Evolutionary conservation across 306 rosid species (phyloP).

Genomic region (Arachis hypogaea): DNA sequence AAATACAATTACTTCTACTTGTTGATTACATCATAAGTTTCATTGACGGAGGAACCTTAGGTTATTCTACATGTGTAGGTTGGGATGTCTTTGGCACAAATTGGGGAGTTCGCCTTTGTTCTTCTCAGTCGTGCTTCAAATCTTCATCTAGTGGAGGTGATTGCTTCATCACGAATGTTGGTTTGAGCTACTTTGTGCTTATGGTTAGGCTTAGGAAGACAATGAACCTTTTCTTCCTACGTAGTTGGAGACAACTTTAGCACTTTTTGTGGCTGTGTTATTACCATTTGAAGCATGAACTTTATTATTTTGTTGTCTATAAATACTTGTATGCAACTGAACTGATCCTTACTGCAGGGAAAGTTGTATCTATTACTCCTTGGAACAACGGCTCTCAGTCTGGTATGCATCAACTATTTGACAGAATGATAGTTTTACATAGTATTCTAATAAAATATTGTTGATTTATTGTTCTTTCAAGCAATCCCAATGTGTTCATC

Average conservation of each 20-base stretch:
- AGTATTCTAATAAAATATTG: conserved; percentile 16
- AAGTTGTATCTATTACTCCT: conserved; percentile 86
- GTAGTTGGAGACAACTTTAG: conserved; percentile 25
- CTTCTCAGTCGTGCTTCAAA: conserved; percentile 98
- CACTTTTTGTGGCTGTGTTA: conserved; percentile 1
- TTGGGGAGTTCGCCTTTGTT: conserved; percentile 97
- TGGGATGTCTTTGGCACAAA: conserved; percentile 95
- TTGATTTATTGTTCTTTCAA: conserved; percentile 24
- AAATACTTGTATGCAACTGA: conserved; percentile 28
- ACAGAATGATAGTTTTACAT: conserved; percentile 11
- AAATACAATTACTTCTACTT: conserved; percentile 32
- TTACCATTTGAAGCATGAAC: conserved; percentile 10
- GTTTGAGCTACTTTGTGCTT: conserved; percentile 25
- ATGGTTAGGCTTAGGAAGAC: conserved; percentile 31
- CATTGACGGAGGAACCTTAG: conserved; percentile 59
- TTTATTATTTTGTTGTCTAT: conserved; percentile 9
- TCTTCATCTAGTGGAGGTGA: conserved; percentile 96
- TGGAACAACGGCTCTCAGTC: conserved; percentile 96
- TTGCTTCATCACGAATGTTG: conserved; percentile 33
- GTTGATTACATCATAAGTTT: conserved; percentile 46
- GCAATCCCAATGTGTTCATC: conserved; percentile 26
- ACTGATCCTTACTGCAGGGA: conserved; percentile 63
- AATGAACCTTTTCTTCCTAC: conserved; percentile 31
- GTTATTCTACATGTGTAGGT: conserved; percentile 79
- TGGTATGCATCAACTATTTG: conserved; percentile 57